Base-by-base conservation (phyloP, 371 early-diverging fungal species). In the Lichtheimia ornata region DNA sequence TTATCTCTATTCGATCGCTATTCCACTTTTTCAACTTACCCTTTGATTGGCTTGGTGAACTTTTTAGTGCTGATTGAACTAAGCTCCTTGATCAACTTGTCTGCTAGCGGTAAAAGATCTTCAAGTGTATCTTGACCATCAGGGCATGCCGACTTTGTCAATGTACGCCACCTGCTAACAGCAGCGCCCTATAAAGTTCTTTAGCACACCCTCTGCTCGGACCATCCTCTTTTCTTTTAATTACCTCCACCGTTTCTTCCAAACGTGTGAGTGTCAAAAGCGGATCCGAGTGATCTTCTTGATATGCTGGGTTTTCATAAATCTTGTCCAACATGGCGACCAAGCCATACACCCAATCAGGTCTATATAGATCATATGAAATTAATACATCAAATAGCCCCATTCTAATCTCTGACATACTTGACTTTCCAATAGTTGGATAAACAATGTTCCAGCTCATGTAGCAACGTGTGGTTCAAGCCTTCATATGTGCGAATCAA, bases 271-370 rank as follows among this genome's bases (percentile, higher is more conserved):
- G 78, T 35, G 72, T 66, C 2, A 69, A 57, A 18, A 64, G 51
- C 27, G 79, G 74, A 59, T 79, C 67, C 0, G 79, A 57, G 65
- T 82, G 77, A 18, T 72, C 76, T 57, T 75, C 70, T 13, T 66
- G 30, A 49, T 79, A 84, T 0, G 76, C 72, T 20, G 81, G 77
- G 42, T 73, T 79, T 56, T 84, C 84, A 56, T 81, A 79, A 41
- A 84, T 81, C 15, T 67, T 70, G 51, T 81, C 77, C 20, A 84
- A 54, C 64, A 84, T 63, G 17, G 55, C 67, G 6, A 76, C 67
- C 15, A 76, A 66, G 41, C 76, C 77, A 22, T 62, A 65, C 1
- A 81, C 71, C 66, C 74, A 71, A 24, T 69, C 68, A n/a, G 81
- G 74, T 9, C 77, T 80, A 22, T 22, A 22, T 22, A 63, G 53